phyloP scores from a whole-genome alignment of 2,329 filamentous ascomycete genomes.

The Microdochium nivale region DNA sequence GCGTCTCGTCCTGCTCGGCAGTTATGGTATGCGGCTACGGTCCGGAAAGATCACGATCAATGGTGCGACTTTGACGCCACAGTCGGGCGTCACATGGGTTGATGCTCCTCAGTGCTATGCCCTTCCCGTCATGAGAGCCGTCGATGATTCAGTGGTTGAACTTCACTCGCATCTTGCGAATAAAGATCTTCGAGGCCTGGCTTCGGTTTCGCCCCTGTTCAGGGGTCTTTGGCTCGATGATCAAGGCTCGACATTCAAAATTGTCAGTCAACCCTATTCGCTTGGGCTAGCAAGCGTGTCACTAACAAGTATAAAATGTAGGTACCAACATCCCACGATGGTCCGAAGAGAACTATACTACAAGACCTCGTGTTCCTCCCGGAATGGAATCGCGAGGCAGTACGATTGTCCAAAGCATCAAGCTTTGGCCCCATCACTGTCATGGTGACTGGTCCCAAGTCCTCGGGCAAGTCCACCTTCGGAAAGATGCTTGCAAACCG shows the following conservation, averaged over 20 bases:
- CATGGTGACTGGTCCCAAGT: constrained; percentile 62
- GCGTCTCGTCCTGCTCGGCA: constrained; percentile 57
- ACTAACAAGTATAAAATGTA: not conserved
- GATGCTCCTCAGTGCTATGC: constrained; percentile 63
- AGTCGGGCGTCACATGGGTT: constrained; percentile 42
- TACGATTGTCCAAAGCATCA: constrained; percentile 29
- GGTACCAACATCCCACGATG: constrained; percentile 31
- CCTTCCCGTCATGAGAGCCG: constrained; percentile 54
- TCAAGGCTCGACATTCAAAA: constrained; percentile 32
- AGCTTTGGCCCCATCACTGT: constrained; percentile 29
- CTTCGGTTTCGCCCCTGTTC: constrained; percentile 57
- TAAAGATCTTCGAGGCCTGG: constrained; percentile 38
- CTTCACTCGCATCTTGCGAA: constrained; percentile 38
- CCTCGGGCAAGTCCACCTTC: constrained; percentile 70
- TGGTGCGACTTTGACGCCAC: constrained; percentile 50
- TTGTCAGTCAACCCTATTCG: constrained; percentile 29
- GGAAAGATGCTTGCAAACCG: constrained; percentile 58
- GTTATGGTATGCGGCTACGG: constrained; percentile 54
- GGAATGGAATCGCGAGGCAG: constrained; percentile 53
- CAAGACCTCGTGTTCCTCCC: constrained; percentile 48
- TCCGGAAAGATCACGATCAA: constrained; percentile 56
- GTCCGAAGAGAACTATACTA: constrained; percentile 36
- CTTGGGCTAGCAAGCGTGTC: not conserved
- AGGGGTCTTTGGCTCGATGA: constrained; percentile 55
- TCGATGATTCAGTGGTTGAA: constrained; percentile 41